phyloP scores from a whole-genome alignment of 2,329 filamentous ascomycete species.

The Bipolaris sorokiniana region DNA sequence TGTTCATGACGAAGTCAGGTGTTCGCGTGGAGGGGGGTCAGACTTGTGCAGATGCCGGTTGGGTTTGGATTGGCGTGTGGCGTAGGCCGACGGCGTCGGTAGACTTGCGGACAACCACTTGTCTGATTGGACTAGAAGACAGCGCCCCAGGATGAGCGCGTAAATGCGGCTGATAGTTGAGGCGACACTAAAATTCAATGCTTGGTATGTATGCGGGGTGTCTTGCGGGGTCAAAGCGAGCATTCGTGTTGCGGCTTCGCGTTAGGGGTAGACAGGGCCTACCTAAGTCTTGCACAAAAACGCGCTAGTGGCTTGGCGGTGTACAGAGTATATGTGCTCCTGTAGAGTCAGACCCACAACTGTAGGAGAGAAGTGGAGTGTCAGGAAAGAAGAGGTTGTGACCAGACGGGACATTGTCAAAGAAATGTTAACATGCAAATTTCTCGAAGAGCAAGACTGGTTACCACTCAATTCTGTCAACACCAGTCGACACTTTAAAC shows the following conservation, averaged over 20 bases:
- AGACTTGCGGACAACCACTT: constrained; percentile 5
- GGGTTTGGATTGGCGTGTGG: constrained; percentile 19
- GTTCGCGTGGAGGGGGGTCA: constrained; percentile 17
- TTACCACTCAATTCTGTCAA: not conserved
- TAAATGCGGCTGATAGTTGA: not conserved
- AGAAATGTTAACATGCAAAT: not conserved
- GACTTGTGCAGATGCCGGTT: constrained; percentile 12
- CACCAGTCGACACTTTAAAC: not conserved
- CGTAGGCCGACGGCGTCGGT: constrained; percentile 12
- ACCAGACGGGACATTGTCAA: too few relatives aligned
- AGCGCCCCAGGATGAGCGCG: not conserved
- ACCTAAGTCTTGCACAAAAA: constrained; percentile 1
- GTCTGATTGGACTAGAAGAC: constrained; percentile 13
- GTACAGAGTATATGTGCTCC: not conserved
- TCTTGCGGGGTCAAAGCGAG: constrained; percentile 10
- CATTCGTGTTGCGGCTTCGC: constrained; percentile 1
- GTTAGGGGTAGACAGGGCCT: constrained; percentile 6
- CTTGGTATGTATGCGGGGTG: constrained; percentile 3
- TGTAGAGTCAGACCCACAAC: not conserved
- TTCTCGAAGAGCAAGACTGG: not conserved
- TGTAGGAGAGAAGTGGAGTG: not conserved
- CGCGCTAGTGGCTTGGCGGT: constrained; percentile 11
- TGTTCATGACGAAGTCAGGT: constrained; percentile 39
- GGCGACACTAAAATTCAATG: constrained; percentile 1
- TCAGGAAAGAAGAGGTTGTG: too few relatives aligned